Base-by-base conservation (phyloP, 2,329 filamentous ascomycete species). In the Coniella vitis region DNA sequence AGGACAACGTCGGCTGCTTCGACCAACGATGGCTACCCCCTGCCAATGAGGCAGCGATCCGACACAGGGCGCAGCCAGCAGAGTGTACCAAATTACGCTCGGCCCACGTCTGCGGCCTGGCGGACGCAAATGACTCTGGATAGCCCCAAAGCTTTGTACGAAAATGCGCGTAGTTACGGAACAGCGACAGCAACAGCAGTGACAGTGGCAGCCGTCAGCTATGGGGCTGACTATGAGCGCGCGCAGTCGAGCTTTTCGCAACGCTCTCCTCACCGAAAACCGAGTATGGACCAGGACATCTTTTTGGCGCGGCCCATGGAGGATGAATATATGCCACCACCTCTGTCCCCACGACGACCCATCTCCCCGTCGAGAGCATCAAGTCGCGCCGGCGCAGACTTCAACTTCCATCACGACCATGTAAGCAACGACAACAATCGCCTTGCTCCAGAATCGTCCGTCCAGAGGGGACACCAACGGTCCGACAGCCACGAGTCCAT, bases 401-500 rank as follows among this genome's bases (percentile, higher is more conserved):
- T 51, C 45, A 51, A 63, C 37, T 55, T 67, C 32, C 64, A 66
- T 47, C 58, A 63, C 52, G 64, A 29, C 25, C 25, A 70, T 54
- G 64, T 68, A 51, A 65, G 63, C 35, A 55, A 62, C 49, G 47
- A 51, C 22, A 50, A 54, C 34, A 54, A 62, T 57, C 59, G 56
- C 45, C 51, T 59, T 48, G 50, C 42, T 39, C 58, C 38, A 46
- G 53, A 55, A 41, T 58, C 43, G 13, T 22, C 8, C 40, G 56
- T 3, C 31, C 52, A 12, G 55, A 35, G 55, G 31, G 63, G 70
- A 9, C 78, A 81, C 56, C 65, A 65, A 19, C 69, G 80, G 52
- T 82, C 79, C 20, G 75, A 78, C 10, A 91, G 87, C 60, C 83
- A 85, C 53, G 87, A 90, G 62, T 88, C 87, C 4, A 89, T 86